A percentile compares a stretch with the other conserved stretches of the same genome.
phyloP scores from a whole-genome alignment of 2,329 filamentous ascomycete species.

The Epichloe scottii region DNA sequence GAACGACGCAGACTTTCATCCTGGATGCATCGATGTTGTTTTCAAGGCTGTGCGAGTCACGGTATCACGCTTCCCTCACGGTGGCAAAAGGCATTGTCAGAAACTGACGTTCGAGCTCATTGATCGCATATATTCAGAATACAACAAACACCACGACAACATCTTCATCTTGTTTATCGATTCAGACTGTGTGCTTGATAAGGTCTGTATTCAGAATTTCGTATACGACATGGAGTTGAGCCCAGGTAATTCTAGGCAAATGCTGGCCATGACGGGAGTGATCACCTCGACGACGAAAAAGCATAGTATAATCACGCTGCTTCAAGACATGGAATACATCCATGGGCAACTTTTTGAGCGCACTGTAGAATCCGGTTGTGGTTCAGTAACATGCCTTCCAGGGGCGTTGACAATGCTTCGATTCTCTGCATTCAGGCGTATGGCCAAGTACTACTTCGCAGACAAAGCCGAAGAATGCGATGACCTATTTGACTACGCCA shows the following conservation, averaged over 20 bases:
- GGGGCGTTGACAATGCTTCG: slow-evolving; percentile 92
- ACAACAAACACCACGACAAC: slow-evolving; percentile 78
- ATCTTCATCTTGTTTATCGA: slow-evolving; percentile 95
- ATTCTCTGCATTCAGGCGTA: slow-evolving; percentile 88
- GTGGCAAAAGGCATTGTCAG: slow-evolving; percentile 87
- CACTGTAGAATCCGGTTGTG: slow-evolving; percentile 88
- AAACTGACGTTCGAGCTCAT: slow-evolving; percentile 89
- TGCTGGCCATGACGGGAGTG: slow-evolving; percentile 95
- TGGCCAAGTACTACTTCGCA: slow-evolving; percentile 98
- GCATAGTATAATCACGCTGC: slow-evolving; percentile 76
- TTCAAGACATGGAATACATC: slow-evolving; percentile 97
- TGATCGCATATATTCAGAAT: slow-evolving; percentile 80
- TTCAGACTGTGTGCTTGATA: slow-evolving; percentile 89
- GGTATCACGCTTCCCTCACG: slow-evolving; percentile 82
- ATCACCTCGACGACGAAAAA: slow-evolving; percentile 89
- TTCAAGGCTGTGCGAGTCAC: slow-evolving; percentile 79
- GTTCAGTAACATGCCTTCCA: slow-evolving; percentile 86
- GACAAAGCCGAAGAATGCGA: slow-evolving; percentile 93
- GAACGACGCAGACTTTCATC: slow-evolving; percentile 62
- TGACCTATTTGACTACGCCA: slow-evolving; percentile 92
- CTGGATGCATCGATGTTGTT: slow-evolving; percentile 78
- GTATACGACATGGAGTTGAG: slow-evolving; percentile 98
- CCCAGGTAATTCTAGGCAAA: slow-evolving; percentile 79
- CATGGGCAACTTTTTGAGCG: slow-evolving; percentile 94
- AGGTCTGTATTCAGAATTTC: slow-evolving; percentile 88